These are phyloP conservation scores for Aureobasidium sp. DNA, from an alignment of 2,329 filamentous ascomycete genomes.

Conservation along the genomic window DNA sequence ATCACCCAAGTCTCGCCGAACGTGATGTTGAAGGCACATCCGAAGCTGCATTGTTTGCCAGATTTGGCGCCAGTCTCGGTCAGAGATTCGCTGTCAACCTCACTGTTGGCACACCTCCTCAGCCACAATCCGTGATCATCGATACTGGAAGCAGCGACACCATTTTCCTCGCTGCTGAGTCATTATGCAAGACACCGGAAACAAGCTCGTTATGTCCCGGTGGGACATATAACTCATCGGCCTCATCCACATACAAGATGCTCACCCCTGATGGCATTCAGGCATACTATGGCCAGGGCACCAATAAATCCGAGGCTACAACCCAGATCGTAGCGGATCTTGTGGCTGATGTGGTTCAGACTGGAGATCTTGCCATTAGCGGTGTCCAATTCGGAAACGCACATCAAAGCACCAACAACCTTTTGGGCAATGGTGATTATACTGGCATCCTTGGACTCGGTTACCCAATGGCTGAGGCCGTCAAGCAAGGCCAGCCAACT, in stretches of 20 bases:
- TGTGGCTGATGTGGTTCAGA: slow-evolving; percentile 24
- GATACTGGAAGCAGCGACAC: slow-evolving; percentile 31
- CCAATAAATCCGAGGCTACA: slow-evolving; percentile 10
- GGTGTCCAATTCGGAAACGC: slow-evolving; percentile 29
- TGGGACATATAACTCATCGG: slow-evolving; percentile 24
- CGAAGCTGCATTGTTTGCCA: neutral
- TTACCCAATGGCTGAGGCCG: slow-evolving; percentile 26
- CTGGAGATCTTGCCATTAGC: slow-evolving; percentile 25
- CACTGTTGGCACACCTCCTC: slow-evolving; percentile 29
- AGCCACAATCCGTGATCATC: slow-evolving; percentile 27
- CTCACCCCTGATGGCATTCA: slow-evolving; percentile 25
- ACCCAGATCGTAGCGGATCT: slow-evolving; percentile 18
- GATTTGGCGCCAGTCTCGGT: neutral
- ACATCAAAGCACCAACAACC: slow-evolving; percentile 20
- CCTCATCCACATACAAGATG: slow-evolving; percentile 25
- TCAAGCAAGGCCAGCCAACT: neutral
- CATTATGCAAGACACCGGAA: neutral
- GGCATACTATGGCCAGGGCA: slow-evolving; percentile 26
- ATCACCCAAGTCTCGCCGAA: neutral
- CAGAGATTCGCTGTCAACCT: slow-evolving; percentile 14
- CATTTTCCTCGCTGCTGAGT: slow-evolving; percentile 25
- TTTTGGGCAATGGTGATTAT: slow-evolving; percentile 23
- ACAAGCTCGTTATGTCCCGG: slow-evolving; percentile 23
- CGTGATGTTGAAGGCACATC: neutral
- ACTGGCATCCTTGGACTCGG: slow-evolving; percentile 29